phyloP scores from a whole-genome alignment of 2,329 filamentous ascomycete species.

The Ceratocystis destructans region DNA sequence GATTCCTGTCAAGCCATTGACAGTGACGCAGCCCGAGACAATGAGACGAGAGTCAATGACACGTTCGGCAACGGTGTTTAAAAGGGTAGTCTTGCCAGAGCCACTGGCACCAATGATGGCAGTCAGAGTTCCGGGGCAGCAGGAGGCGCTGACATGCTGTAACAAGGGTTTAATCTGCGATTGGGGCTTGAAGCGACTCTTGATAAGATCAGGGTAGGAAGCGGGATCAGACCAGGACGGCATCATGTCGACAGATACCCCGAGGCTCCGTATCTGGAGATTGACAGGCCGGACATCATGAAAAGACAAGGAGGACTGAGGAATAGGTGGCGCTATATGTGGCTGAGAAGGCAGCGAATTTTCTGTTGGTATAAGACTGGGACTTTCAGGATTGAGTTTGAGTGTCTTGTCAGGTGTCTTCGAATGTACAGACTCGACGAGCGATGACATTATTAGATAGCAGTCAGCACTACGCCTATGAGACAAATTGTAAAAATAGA shows the following conservation, averaged over 20 bases:
- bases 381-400: background rate
- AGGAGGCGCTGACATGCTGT: slow-evolving; percentile 47
- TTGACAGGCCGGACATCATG: slow-evolving; percentile 43
- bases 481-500: background rate
- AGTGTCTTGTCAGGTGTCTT: background rate
- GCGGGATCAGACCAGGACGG: slow-evolving; percentile 38
- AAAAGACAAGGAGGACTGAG: slow-evolving; percentile 28
- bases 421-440: background rate
- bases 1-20: slow-evolving; percentile 45
- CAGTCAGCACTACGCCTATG: background rate
- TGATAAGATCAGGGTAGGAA: slow-evolving; percentile 33
- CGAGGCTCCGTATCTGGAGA: slow-evolving; percentile 40
- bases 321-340: slow-evolving; percentile 18
- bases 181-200: slow-evolving; percentile 28
- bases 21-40: slow-evolving; percentile 42
- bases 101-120: slow-evolving; percentile 65
- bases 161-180: slow-evolving; percentile 41
- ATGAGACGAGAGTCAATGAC: slow-evolving; percentile 42
- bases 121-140: slow-evolving; percentile 53
- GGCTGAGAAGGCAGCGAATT: background rate
- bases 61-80: slow-evolving; percentile 59
- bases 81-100: slow-evolving; percentile 56
- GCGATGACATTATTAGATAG: background rate
- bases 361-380: background rate
- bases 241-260: slow-evolving; percentile 44